Percentiles rank a stretch among this genome's conserved stretches.
These are phyloP conservation scores for Neurospora tetraspora DNA, from an alignment of 495 filamentous ascomycete species.

Conservation along the genomic window DNA sequence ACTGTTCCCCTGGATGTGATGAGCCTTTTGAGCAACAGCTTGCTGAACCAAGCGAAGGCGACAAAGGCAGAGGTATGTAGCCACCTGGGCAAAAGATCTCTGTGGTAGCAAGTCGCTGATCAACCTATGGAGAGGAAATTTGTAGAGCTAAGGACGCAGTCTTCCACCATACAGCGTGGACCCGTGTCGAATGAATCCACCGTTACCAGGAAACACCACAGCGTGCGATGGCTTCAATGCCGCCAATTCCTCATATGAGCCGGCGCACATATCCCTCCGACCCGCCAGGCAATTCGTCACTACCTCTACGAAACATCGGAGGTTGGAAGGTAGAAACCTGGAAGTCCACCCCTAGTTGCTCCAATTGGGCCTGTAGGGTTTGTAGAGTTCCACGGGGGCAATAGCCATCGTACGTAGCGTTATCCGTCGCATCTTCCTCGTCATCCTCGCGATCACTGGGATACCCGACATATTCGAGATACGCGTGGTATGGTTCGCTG, in stretches of 20 bases:
- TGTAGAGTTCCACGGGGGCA: not conserved
- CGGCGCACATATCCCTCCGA: no score
- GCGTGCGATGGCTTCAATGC: not conserved
- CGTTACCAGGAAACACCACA: not conserved
- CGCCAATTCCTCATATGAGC: no score
- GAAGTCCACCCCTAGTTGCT: not conserved
- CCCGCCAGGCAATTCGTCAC: no score
- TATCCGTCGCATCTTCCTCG: no score
- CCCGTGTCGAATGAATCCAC: not conserved
- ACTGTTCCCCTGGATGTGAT: not conserved
- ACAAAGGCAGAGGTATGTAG: not conserved
- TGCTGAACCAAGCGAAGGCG: not conserved
- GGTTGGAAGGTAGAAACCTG: not conserved
- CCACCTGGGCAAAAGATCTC: not conserved
- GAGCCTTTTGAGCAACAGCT: not conserved
- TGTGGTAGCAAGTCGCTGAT: not conserved
- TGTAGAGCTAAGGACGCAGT: no score
- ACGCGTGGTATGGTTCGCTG: accelerated
- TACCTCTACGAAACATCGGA: not conserved
- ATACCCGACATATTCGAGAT: not conserved
- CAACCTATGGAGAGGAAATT: no score
- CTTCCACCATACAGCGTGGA: no score
- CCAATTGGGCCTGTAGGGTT: not conserved
- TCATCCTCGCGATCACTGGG: not conserved
- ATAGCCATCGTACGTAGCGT: no score